phyloP scores from a whole-genome alignment of 495 filamentous ascomycete genomes.

The Daldinia vernicosa region DNA sequence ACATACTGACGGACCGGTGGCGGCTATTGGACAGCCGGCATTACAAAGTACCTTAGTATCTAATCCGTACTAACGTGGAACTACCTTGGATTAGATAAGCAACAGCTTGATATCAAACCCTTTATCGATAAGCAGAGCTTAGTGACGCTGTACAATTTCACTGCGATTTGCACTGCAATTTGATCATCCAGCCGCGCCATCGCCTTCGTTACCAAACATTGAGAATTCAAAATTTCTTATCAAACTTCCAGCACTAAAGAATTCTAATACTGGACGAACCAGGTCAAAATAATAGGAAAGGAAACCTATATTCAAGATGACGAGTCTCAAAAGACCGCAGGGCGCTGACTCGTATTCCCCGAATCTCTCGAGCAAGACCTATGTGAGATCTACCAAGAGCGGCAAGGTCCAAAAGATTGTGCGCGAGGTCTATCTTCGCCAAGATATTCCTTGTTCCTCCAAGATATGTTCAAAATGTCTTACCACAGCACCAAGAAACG shows the following conservation, averaged over 20 bases:
- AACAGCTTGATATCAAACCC: constrained; percentile 1
- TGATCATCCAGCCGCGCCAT: neutral
- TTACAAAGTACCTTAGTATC: neutral
- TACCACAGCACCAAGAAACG: constrained; percentile 74
- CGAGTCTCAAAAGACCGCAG: constrained; percentile 82
- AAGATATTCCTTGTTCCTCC: constrained; percentile 98
- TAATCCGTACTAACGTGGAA: too few relatives aligned
- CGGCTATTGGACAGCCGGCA: constrained; percentile 3
- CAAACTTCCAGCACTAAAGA: neutral
- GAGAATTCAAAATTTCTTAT: constrained; percentile 1
- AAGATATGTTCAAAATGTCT: constrained; percentile 82
- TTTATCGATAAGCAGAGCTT: constrained; percentile 37
- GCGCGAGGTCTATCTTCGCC: constrained; percentile 90
- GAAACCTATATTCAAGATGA: constrained; percentile 64
- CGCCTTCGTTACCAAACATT: neutral
- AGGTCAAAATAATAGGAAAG: neutral
- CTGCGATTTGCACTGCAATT: constrained; percentile 22
- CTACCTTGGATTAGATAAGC: neutral
- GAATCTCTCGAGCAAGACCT: constrained; percentile 91
- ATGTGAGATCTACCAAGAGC: constrained; percentile 88
- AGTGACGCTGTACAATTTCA: neutral
- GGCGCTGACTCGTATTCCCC: constrained; percentile 72
- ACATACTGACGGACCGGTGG: constrained; percentile 12
- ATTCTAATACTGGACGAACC: neutral
- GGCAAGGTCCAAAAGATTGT: constrained; percentile 99